phyloP scores from a whole-genome alignment of 2,329 filamentous ascomycete genomes.

The Ceratocystis alfenasii region DNA sequence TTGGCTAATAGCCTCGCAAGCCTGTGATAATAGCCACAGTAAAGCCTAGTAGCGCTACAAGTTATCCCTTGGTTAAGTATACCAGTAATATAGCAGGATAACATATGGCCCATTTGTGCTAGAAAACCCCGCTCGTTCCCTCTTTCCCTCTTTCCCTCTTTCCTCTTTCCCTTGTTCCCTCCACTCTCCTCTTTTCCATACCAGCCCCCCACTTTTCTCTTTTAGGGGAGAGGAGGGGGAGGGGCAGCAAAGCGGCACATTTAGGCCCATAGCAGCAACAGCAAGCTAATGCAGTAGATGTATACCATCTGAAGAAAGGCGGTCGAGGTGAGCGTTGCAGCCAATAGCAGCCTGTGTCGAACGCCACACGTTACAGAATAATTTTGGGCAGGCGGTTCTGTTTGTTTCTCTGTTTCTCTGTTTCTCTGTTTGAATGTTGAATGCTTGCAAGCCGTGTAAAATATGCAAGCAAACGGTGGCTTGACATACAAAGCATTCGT shows the following conservation, averaged over 20 bases:
- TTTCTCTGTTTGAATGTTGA: neutral
- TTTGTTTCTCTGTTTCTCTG: neutral
- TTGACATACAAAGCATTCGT: neutral
- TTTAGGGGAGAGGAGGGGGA: neutral
- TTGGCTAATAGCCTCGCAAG: no score
- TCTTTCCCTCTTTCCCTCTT: neutral
- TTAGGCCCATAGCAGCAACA: neutral
- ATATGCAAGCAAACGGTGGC: neutral
- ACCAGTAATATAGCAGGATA: no score
- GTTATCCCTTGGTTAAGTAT: no score
- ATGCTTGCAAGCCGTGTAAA: neutral
- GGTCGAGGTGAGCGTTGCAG: neutral
- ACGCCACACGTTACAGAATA: neutral
- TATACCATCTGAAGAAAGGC: neutral
- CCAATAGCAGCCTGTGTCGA: neutral
- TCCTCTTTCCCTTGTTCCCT: no score
- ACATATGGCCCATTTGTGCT: neutral
- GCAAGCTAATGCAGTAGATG: neutral
- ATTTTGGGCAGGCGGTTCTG: neutral
- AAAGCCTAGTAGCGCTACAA: no score
- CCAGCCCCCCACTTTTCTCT: neutral
- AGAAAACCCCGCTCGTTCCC: slow-evolving; percentile 1
- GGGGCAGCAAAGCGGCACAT: neutral
- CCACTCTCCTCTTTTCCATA: neutral
- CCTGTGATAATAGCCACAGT: no score